phyloP scores from a whole-genome alignment of 768 basidiomycete genomes.

The Arthromyces matolae region DNA sequence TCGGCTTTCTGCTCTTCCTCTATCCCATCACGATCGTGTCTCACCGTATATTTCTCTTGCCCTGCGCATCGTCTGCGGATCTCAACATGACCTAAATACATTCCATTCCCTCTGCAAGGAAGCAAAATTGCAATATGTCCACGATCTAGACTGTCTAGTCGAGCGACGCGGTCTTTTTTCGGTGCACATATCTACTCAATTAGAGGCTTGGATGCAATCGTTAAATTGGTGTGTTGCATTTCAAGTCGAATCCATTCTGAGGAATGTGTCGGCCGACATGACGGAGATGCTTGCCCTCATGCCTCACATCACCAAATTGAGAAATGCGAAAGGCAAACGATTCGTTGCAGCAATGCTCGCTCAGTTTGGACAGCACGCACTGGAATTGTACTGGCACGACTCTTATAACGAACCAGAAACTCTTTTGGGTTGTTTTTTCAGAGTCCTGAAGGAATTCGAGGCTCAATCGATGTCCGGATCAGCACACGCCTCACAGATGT shows the following conservation, averaged over 20 bases:
- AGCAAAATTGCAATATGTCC: conserved; percentile 35
- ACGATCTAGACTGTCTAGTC: conserved; percentile 34
- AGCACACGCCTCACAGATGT: too few species aligned
- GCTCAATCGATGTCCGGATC: conserved; percentile 17
- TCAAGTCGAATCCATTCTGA: conserved; percentile 48
- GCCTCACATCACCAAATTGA: conserved; percentile 28
- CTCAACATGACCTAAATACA: conserved; percentile 25
- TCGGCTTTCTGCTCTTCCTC: conserved; percentile 37
- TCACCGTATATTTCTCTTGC: conserved; percentile 51
- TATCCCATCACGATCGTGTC: conserved; percentile 38
- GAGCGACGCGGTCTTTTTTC: conserved; percentile 46
- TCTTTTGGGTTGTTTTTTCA: conserved; percentile 29
- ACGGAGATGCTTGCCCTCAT: conserved; percentile 46
- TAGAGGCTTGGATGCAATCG: conserved; percentile 29
- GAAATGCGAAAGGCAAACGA: conserved; percentile 25
- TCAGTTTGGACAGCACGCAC: conserved; percentile 28
- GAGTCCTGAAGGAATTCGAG: conserved; percentile 23
- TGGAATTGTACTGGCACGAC: conserved; percentile 24
- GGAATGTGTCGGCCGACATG: conserved; percentile 42
- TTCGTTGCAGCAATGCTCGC: conserved; percentile 41
- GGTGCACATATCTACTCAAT: conserved; percentile 22
- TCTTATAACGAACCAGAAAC: conserved; percentile 13
- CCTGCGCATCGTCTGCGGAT: conserved; percentile 46
- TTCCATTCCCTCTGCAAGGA: conserved; percentile 37
- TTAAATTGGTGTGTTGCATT: conserved; percentile 55